These are phyloP conservation scores for Chaetomiaceae sp. DNA, from an alignment of 2,329 filamentous ascomycete genomes.

Conservation along the genomic window DNA sequence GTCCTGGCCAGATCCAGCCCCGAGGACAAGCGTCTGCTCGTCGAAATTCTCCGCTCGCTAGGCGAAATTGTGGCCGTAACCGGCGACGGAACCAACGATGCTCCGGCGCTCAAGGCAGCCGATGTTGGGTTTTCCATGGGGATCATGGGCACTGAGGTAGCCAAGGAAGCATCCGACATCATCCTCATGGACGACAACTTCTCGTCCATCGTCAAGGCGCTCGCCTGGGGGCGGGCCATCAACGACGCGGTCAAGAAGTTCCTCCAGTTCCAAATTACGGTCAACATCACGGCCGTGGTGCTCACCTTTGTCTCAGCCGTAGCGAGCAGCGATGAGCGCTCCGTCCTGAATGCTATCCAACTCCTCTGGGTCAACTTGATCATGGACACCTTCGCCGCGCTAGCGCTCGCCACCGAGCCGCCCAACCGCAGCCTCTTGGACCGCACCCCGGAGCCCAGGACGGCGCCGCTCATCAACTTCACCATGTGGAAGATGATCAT, in stretches of 20 bases:
- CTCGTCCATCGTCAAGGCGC: conserved; percentile 53
- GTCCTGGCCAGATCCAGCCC: conserved; percentile 48
- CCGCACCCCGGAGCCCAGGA: conserved; percentile 32
- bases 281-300: conserved; percentile 77
- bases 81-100: conserved; percentile 60
- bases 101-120: conserved; percentile 55
- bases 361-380: conserved; percentile 83
- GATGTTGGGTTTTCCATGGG: conserved; percentile 63
- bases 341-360: conserved; percentile 73
- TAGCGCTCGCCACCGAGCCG: conserved; percentile 53
- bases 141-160: conserved; percentile 57
- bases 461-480: conserved; percentile 50
- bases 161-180: conserved; percentile 59
- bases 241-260: conserved; percentile 63
- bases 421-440: conserved; percentile 42
- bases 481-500: conserved; percentile 85
- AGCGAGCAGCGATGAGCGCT: conserved; percentile 54
- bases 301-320: conserved; percentile 76
- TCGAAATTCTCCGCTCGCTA: conserved; percentile 40
- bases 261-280: conserved; percentile 58
- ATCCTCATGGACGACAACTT: conserved; percentile 61
- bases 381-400: conserved; percentile 77
- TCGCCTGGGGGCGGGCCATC: conserved; percentile 59
- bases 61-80: conserved; percentile 46
- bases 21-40: conserved; percentile 48